Conservation (phyloP, 768 basidiomycete genomes). For the Kwoniella dejecticola region DNA sequence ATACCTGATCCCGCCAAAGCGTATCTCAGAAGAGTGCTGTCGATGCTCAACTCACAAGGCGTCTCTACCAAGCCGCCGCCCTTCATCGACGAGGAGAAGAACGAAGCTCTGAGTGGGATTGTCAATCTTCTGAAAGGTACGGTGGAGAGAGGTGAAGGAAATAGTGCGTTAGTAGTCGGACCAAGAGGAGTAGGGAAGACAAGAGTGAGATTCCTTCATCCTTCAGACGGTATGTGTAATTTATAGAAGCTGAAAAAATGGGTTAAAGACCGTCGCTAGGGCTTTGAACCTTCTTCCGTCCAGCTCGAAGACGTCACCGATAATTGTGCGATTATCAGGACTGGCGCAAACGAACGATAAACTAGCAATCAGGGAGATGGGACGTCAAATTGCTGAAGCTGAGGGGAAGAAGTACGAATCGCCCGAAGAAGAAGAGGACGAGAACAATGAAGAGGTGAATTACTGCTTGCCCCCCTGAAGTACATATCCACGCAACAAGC, state of each 20-base stretch:
- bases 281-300: conserved; percentile 45
- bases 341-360: conserved; percentile 82
- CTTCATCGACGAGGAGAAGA: conserved; percentile 44
- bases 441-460: conserved; percentile 46
- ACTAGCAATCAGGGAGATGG: conserved; percentile 88
- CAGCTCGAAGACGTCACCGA: conserved; percentile 57
- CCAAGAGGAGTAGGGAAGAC: conserved; percentile 86
- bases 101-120: conserved; percentile 64
- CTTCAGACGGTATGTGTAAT: background rate
- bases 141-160: conserved; percentile 79
- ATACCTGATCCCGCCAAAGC: conserved; percentile 23
- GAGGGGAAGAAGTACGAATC: conserved; percentile 61
- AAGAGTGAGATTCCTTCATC: conserved; percentile 61
- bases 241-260: background rate
- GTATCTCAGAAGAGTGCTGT: conserved; percentile 27
- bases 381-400: conserved; percentile 66
- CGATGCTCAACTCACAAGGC: conserved; percentile 24
- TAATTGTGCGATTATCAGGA: conserved; percentile 80
- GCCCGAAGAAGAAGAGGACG: conserved; percentile 55
- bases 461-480: background rate
- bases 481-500: background rate
- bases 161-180: conserved; percentile 85
- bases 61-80: conserved; percentile 24
- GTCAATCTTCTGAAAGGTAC: conserved; percentile 71
- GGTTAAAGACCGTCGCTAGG: conserved; percentile 31